Evolutionary conservation across 2,329 filamentous ascomycete species (phyloP).

Genomic region (Alternaria hordeiaustralica): DNA sequence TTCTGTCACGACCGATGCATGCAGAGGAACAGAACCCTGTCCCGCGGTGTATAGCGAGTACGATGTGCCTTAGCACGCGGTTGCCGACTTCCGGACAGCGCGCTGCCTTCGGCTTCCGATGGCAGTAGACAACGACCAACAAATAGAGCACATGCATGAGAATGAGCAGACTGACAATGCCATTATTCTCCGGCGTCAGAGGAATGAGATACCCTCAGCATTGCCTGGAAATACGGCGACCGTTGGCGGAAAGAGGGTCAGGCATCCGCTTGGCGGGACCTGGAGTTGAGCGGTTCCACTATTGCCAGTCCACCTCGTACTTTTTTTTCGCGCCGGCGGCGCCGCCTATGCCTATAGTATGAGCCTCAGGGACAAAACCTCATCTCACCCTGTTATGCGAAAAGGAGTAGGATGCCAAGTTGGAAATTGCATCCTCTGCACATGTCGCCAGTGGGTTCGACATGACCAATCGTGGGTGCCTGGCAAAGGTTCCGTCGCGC

Average conservation of each 20-base stretch:
- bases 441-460: constrained; percentile 2
- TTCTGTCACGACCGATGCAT: not conserved
- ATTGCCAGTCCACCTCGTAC: constrained; percentile 10
- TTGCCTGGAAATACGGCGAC: not conserved
- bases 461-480: not conserved
- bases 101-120: not conserved
- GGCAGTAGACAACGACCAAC: constrained; percentile 1
- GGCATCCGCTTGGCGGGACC: constrained; percentile 8
- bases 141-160: not conserved
- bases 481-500: constrained; percentile 7
- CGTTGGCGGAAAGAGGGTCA: not conserved
- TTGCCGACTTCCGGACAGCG: not conserved
- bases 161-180: not conserved
- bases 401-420: constrained; percentile 13
- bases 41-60: not conserved
- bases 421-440: constrained; percentile 19
- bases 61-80: not conserved
- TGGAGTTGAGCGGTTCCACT: constrained; percentile 7
- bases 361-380: constrained; percentile 8
- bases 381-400: constrained; percentile 11
- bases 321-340: constrained; percentile 16
- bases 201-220: constrained; percentile 10
- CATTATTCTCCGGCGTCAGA: not conserved
- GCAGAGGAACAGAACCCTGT: not conserved
- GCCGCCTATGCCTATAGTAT: constrained; percentile 2